phyloP scores from a whole-genome alignment of 495 filamentous ascomycete species.

The Daldinia grandis region DNA sequence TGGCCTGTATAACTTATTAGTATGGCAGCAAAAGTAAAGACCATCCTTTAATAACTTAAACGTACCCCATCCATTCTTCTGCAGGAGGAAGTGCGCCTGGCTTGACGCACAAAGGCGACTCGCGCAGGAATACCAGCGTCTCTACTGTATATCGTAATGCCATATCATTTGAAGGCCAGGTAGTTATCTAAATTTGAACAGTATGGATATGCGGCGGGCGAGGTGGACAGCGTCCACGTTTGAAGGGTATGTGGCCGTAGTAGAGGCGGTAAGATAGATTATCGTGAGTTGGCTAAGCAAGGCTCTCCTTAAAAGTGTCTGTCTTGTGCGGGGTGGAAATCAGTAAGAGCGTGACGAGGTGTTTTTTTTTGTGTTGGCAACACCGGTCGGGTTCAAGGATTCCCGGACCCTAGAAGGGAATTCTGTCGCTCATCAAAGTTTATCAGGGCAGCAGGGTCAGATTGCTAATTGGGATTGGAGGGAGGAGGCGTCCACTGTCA shows the following conservation, averaged over 20 bases:
- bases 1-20: constrained; percentile 46
- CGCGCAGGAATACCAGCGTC: constrained; percentile 76
- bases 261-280: not conserved
- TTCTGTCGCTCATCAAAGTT: constrained; percentile 5
- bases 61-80: constrained; percentile 99
- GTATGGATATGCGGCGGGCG: not conserved
- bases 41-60: constrained; percentile 3
- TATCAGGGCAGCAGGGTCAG: not conserved
- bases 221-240: constrained; percentile 3
- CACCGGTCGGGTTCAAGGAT: constrained; percentile 8
- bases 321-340: constrained; percentile 35
- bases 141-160: constrained; percentile 76
- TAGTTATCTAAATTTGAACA: not conserved
- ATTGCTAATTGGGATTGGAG: not conserved
- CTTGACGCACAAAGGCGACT: constrained; percentile 86
- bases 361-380: constrained; percentile 9
- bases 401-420: not conserved
- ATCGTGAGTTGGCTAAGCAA: constrained; percentile 1
- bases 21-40: constrained; percentile 4
- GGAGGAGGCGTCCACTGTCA: constrained; percentile 3
- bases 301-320: constrained; percentile 2
- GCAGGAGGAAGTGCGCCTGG: constrained; percentile 82
- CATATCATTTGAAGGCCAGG: constrained; percentile 49
- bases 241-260: not conserved
- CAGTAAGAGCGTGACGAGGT: constrained; percentile 16